Percentiles rank a stretch among this genome's conserved stretches.
phyloP scores from a whole-genome alignment of 2,329 filamentous ascomycete genomes.

The Waltergamsia citrina region DNA sequence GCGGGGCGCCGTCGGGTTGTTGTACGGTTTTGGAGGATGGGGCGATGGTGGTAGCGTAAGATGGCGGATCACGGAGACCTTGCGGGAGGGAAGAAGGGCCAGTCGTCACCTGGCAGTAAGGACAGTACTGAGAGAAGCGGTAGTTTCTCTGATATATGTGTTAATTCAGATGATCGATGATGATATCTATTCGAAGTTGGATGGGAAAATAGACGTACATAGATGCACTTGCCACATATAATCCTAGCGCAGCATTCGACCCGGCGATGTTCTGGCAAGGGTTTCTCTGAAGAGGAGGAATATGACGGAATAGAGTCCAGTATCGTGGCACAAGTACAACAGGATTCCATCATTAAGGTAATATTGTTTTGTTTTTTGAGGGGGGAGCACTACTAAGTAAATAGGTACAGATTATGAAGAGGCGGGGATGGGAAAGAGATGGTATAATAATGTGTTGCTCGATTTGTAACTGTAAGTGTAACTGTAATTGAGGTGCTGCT shows the following conservation, averaged over 20 bases:
- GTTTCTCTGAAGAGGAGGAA: conserved; percentile 49
- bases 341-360: conserved; percentile 34
- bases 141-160: conserved; percentile 41
- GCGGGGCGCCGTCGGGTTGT: conserved; percentile 5
- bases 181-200: not conserved
- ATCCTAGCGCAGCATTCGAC: conserved; percentile 61
- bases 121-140: conserved; percentile 58
- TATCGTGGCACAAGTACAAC: conserved; percentile 61
- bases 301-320: conserved; percentile 44
- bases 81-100: conserved; percentile 47
- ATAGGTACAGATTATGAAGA: not conserved
- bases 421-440: not conserved
- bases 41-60: conserved; percentile 39
- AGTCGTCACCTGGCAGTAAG: conserved; percentile 68
- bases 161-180: too few relatives aligned
- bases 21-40: conserved; percentile 13
- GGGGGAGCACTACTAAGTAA: too few relatives aligned
- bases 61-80: conserved; percentile 59
- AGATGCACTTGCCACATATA: conserved; percentile 63
- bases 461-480: too few relatives aligned
- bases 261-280: conserved; percentile 46
- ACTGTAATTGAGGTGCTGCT: too few relatives aligned
- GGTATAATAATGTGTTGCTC: too few relatives aligned
- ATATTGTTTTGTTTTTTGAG: too few relatives aligned
- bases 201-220: conserved; percentile 31